These are phyloP conservation scores for Cucumis hystrix DNA, from an alignment of 306 rosid species.

Conservation along the genomic window DNA sequence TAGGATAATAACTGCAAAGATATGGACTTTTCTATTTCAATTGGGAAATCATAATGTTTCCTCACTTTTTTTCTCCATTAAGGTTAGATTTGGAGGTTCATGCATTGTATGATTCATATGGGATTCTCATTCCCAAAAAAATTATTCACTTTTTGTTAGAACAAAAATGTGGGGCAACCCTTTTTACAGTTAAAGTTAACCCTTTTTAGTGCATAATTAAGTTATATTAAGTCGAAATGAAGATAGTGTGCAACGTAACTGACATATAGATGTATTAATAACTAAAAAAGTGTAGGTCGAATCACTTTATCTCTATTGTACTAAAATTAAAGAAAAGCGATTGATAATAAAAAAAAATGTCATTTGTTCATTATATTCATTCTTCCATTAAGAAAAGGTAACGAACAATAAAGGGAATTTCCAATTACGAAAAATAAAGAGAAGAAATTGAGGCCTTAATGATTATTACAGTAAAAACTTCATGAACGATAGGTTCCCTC, in stretches of 20 bases:
- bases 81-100: neutral
- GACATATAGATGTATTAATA: no score
- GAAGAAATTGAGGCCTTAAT: neutral
- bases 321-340: no score
- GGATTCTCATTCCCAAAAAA: neutral
- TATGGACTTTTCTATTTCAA: neutral
- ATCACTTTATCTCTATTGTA: no score
- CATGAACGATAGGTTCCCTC: neutral
- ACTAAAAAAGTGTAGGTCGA: no score
- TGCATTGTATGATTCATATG: neutral
- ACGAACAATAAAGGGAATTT: neutral
- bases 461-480: neutral
- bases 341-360: no score
- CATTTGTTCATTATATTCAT: no score
- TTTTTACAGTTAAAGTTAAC: no score
- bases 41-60: neutral
- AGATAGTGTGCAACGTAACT: no score
- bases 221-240: no score
- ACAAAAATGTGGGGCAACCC: no score
- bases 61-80: neutral
- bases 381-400: no score
- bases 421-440: neutral
- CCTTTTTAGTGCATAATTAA: no score
- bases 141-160: neutral
- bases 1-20: neutral